Evolutionary conservation across 2,329 filamentous ascomycete genomes (phyloP), one percentile per base, ranked within the genome.

Genomic region (Clonostachys chloroleuca): DNA sequence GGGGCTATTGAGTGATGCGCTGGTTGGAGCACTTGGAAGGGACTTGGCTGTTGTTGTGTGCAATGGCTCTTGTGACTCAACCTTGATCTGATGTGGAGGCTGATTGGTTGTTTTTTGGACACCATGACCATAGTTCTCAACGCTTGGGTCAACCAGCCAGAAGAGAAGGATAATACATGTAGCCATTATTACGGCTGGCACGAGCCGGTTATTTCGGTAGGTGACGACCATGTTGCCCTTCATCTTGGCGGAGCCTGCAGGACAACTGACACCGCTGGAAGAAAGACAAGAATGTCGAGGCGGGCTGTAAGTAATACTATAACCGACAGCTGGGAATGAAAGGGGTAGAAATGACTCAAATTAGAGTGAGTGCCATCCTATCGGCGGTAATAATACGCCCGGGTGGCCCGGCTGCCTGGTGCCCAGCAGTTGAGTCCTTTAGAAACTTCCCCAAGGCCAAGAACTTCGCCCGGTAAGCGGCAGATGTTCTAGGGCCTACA

Each of bases 191-290:
- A 53, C 13, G 13, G 51, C 51, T n/a, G 56, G 55, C 5, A 57
- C 49, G 40, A 52, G 35, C 36, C 56, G 54, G 43, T 58, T 58
- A 36, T 57, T 57, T 33, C 47, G 52, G 51, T 57, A 57, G 9
- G 54, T 56, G 37, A 56, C 45, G 20, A 49, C 42, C 54, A 56
- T 56, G 34, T 20, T 43, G 30, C 13, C 12, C 12, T 20, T 39
- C 14, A 39, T 39, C 36, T 39, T n/a, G 36, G 4, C 36, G 14
- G 1, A 18, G n/a, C 10, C 14, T n/a, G 17, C 36, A 10, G 24
- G 24, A 30, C 24, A 30, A 30, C 3, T 3, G 24, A 30, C 24
- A 30, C 24, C 24, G 24, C 8, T 30, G 24, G 9, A 30, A 10
- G 24, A 30, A 10, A 30, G 37, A 40, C 17, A 18, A 40, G 12